Base-by-base conservation (phyloP, 306 rosid genomes). In the Inga leiocalycina region DNA sequence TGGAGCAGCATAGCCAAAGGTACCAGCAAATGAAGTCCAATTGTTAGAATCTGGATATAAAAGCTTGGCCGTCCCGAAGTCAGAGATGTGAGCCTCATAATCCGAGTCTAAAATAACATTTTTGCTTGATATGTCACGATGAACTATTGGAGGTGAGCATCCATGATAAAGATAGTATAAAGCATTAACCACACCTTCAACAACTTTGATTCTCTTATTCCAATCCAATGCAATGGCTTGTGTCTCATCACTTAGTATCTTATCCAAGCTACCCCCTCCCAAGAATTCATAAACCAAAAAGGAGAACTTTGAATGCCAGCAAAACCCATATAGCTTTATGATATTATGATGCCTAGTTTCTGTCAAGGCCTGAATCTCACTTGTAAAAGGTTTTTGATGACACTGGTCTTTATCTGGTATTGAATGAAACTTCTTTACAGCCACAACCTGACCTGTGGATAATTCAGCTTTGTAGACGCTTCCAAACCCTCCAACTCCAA, bases 1-100 rank as follows among this genome's bases (percentile, higher is more conserved):
- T 54, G 61, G 61, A 66, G 76, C 85, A 27, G 52, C 68, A 54
- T 49, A 81, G 7, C 84, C 80, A 74, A 14, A 74, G 12, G 80
- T 81, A 17, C 75, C 80, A 6, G 19, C 80, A 74, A 81, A 75
- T 17, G 80, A 66, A 6, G 48, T 74, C 69, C 43, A 64, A 4
- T 73, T 74, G 20, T 39, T 59, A 37, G 76, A 75, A 45, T 76
- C 27, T 14, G 52, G 14, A 52, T 5, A 5, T 3, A 52, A 52
- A 52, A 52, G 59, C 24, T 67, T 79, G 20, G 82, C 67, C 3
- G 54, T 68, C 57, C 76, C 56, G 10, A 79, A 79, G 52, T 79
- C 80, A 35, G 79, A 62, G 6, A 79, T 27, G 15, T 51, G 76
- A 52, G 59, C 59, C 59, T 52, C 59, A 17, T 17, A 52, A 5